Evolutionary conservation across 1,139 yeast genomes (phyloP), one percentile per base, ranked within the genome.

Genomic region (Yamadazyma kanchanaburiensis): DNA sequence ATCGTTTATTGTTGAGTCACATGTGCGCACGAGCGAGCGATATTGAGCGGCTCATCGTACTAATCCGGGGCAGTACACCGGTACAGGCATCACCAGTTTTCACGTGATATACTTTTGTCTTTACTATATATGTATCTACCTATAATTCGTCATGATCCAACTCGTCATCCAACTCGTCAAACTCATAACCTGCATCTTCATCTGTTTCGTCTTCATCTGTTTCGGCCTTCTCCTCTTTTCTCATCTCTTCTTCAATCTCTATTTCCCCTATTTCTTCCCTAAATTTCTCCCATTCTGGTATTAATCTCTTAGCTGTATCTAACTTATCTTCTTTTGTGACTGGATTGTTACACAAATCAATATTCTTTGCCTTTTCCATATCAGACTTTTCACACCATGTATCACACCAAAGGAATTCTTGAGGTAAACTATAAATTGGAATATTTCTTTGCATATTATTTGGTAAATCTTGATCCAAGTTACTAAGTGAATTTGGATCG

Each of bases 381-480:
- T 74, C 62, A 28, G 71, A 80, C 42, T 77, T 84, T n/a, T 78
- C 65, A 51, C 95, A 85, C 95, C 95, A 87, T 0, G 95, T 85
- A 48, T 86, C 95, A 56, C 95, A 86, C 95, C 95, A 87, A 22
- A 85, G 60, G 94, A 94, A 87, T 27, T 83, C 87, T 45, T 81
- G 83, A 2, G 88, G 85, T 25, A 86, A 62, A 14, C 94, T 80
- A 48, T 64, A 72, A 15, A 87, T 87, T 26, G 81, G 83, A 13
- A 87, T 55, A 24, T 58, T 57, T 20, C 67, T 49, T 54, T 91
- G 98, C 45, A 89, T 48, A 49, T 86, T 86, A 53, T 91, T 91
- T 9, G 96, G 89, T 41, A 91, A 69, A 53, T 91, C 97, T 53
- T 89, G 97, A 50, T 88, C 98, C 41, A 89, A 66, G 46, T 86